phyloP scores from a whole-genome alignment of 2,329 filamentous ascomycete species.

The Calycina herbarum region DNA sequence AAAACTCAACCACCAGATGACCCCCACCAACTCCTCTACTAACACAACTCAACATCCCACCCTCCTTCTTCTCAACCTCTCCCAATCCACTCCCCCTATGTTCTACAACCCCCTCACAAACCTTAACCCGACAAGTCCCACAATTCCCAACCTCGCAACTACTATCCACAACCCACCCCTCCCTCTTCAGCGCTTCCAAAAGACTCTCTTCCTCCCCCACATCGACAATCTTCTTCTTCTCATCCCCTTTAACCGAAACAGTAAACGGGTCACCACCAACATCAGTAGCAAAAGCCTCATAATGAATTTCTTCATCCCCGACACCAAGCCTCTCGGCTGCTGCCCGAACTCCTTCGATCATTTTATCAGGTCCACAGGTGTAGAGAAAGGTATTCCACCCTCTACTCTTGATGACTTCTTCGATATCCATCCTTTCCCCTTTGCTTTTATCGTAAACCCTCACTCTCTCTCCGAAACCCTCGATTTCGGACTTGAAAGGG shows the following conservation, averaged over 20 bases:
- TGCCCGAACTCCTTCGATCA: slow-evolving; percentile 53
- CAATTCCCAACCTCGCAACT: slow-evolving; percentile 47
- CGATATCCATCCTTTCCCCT: slow-evolving; percentile 54
- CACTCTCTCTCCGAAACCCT: slow-evolving; percentile 44
- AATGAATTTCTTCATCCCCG: slow-evolving; percentile 54
- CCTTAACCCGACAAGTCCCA: slow-evolving; percentile 43
- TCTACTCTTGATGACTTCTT: slow-evolving; percentile 45
- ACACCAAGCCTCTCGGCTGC: slow-evolving; percentile 47
- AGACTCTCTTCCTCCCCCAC: slow-evolving; percentile 45
- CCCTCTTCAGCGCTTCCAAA: slow-evolving; percentile 42
- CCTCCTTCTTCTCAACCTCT: neutral
- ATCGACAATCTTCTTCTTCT: slow-evolving; percentile 43
- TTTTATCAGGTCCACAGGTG: slow-evolving; percentile 57
- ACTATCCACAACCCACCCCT: slow-evolving; percentile 43
- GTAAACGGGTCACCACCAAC: slow-evolving; percentile 60
- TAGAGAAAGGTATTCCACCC: slow-evolving; percentile 59
- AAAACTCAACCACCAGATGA: slow-evolving; percentile 28
- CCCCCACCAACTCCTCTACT: slow-evolving; percentile 20
- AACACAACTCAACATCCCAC: slow-evolving; percentile 14
- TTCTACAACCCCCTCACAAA: slow-evolving; percentile 41
- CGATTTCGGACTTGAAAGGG: slow-evolving; percentile 53
- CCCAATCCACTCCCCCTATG: slow-evolving; percentile 38
- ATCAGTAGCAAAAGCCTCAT: slow-evolving; percentile 58
- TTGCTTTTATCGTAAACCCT: slow-evolving; percentile 53
- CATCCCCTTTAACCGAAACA: slow-evolving; percentile 45